phyloP scores from a whole-genome alignment of 768 basidiomycete species.

The Termitomyces sp. region DNA sequence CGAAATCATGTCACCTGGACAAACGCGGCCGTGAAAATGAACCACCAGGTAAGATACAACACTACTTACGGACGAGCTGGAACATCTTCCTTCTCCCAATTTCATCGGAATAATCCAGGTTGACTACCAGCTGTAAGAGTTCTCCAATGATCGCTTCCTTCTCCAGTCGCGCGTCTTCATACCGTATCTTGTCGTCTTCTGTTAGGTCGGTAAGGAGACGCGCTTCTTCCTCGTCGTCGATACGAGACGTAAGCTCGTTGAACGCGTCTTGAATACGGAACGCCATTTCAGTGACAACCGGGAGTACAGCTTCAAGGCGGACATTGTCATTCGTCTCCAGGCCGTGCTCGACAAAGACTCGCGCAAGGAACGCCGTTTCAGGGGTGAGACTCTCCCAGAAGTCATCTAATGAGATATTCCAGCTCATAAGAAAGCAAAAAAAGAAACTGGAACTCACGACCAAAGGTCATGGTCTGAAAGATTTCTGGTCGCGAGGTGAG shows the following conservation, averaged over 20 bases:
- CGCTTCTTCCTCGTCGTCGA: constrained; percentile 18
- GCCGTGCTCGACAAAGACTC: constrained; percentile 81
- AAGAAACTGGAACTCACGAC: constrained; percentile 37
- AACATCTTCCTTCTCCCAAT: constrained; percentile 88
- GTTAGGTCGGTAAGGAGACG: constrained; percentile 17
- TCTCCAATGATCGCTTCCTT: constrained; percentile 73
- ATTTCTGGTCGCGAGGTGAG: constrained; percentile 63
- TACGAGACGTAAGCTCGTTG: constrained; percentile 37
- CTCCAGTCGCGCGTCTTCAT: constrained; percentile 43
- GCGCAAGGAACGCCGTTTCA: constrained; percentile 73
- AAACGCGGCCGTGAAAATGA: background rate
- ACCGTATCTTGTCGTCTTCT: constrained; percentile 30
- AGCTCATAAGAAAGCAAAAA: background rate
- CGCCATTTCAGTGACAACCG: constrained; percentile 81
- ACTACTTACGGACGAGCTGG: constrained; percentile 67
- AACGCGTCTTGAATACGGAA: constrained; percentile 67
- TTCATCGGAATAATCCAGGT: constrained; percentile 89
- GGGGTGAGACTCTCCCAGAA: constrained; percentile 72
- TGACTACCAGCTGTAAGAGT: constrained; percentile 70
- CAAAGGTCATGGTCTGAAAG: constrained; percentile 63
- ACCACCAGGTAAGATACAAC: background rate
- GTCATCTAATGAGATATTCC: constrained; percentile 35
- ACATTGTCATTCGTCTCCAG: constrained; percentile 50
- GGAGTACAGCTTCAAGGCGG: constrained; percentile 65
- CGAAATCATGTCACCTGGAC: constrained; percentile 73